A percentile compares a stretch with the other conserved stretches of the same genome.
Conservation (phyloP, 495 filamentous ascomycete species). For the Penicillium subrubescens region DNA sequence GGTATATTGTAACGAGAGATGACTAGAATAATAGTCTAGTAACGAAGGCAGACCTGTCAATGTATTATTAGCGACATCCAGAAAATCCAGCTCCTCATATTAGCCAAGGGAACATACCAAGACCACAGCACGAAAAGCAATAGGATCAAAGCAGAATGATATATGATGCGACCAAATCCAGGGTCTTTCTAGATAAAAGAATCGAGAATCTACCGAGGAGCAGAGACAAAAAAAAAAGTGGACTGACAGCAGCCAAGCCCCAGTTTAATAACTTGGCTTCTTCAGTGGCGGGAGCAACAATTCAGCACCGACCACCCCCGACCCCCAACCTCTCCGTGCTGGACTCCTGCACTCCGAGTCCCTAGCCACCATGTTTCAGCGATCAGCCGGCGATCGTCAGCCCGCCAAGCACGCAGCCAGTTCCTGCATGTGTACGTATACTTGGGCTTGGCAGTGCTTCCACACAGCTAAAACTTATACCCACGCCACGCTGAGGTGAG, state of each 20-base stretch:
- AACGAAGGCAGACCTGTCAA: not conserved
- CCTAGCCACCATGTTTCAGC: not conserved
- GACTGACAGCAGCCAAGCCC: not conserved
- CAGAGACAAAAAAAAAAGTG: not conserved
- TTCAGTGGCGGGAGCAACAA: constrained; percentile 2
- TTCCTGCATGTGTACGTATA: constrained; percentile 17
- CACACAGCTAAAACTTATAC: not conserved
- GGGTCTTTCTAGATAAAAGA: not conserved
- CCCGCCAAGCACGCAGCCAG: not conserved
- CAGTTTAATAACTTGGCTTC: constrained; percentile 18
- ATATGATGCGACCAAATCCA: too few relatives aligned
- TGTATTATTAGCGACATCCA: not conserved
- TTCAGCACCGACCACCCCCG: not conserved
- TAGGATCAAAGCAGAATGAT: not conserved
- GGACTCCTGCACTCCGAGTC: not conserved
- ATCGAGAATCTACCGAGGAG: not conserved
- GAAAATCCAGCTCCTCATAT: not conserved
- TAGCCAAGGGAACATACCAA: not conserved
- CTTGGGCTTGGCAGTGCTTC: constrained; percentile 9
- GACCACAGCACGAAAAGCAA: not conserved
- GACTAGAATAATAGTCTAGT: not conserved
- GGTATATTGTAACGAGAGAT: not conserved
- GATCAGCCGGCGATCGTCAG: not conserved
- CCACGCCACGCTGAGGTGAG: not conserved
- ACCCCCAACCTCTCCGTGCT: not conserved